A percentile compares a stretch with the other conserved stretches of the same genome.
Evolutionary conservation across 1,284 basidiomycete genomes (phyloP).

Genomic region (Trametes pubescens): DNA sequence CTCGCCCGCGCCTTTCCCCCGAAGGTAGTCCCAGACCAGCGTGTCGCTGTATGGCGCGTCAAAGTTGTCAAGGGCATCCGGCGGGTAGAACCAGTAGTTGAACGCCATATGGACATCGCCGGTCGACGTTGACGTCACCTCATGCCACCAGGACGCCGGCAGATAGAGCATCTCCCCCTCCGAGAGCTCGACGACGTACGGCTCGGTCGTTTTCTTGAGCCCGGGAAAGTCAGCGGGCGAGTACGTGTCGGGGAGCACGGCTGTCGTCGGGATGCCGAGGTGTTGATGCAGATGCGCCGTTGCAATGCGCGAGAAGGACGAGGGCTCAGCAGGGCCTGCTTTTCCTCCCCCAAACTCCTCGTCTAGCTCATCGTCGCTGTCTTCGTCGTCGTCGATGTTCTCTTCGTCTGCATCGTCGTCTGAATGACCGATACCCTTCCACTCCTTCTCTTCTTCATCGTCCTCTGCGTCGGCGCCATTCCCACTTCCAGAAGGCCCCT

Average conservation of each 20-base stretch:
- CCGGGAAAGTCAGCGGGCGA: conserved; percentile 33
- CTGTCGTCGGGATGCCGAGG: conserved; percentile 42
- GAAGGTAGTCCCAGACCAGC: conserved; percentile 42
- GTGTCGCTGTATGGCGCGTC: conserved; percentile 42
- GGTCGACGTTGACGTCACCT: conserved; percentile 43
- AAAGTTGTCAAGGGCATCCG: conserved; percentile 39
- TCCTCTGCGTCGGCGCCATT: conserved; percentile 11
- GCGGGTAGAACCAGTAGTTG: conserved; percentile 49
- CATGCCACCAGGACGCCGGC: conserved; percentile 47
- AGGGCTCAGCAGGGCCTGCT: conserved; percentile 33
- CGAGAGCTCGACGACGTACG: conserved; percentile 43
- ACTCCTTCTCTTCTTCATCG: conserved; percentile 20
- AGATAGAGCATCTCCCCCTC: conserved; percentile 46
- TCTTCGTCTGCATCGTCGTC: conserved; percentile 22
- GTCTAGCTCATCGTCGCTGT: conserved; percentile 16
- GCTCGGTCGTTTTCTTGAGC: conserved; percentile 37
- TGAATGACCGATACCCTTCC: conserved; percentile 24
- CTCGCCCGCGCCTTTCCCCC: conserved; percentile 19
- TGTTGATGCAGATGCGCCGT: conserved; percentile 41
- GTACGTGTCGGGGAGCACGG: conserved; percentile 30
- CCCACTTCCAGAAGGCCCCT: conserved; percentile 7
- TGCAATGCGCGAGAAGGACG: conserved; percentile 45
- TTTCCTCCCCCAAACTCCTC: conserved; percentile 6
- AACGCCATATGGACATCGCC: conserved; percentile 44
- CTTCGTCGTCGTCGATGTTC: conserved; percentile 7